Evolutionary conservation across 2,329 filamentous ascomycete genomes (phyloP), one percentile per base, ranked within the genome.

Genomic region (Apiospora phragmitis): DNA sequence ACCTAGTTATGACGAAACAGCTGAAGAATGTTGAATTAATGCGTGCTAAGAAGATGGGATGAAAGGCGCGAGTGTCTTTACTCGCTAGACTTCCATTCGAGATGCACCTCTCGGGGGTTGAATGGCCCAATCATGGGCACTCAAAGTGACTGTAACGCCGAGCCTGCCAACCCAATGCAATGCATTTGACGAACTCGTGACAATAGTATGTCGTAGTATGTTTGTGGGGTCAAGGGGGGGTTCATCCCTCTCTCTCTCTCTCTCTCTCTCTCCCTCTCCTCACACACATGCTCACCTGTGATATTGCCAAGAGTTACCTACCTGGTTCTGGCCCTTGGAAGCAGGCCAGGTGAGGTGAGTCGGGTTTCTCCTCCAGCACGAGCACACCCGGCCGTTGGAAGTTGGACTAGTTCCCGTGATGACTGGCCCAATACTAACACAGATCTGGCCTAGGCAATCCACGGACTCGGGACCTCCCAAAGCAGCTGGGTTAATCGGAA

Each of bases 371-470:
- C 51, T 18, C 16, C 3, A 32, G n/a, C 51, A 9, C 32, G 35
- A 35, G 51, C 55, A n/a, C 32, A 38, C 32, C 55, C 32, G 49
- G 55, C 55, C 55, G 55, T 62, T 62, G 55, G 55, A 38, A 38
- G 55, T 62, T 62, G 55, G 32, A 24, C 32, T 62, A 62, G 55
- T 62, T 62, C 55, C 55, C 55, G 55, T n/a, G 55, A 35, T 62
- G 29, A 49, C 47, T 62, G 55, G 47, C 7, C 18, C 32, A 38
- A 62, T 38, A 24, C 55, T 62, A 62, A 62, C 55, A 62, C 55
- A 38, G 18, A 62, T 62, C 55, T 38, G 32, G 55, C 55, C 55
- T 62, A 62, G 55, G 21, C 29, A 62, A 62, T 62, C 55, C 55
- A 62, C 21, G 55, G 55, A 21, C 55, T 62, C 55, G 55, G 55